Evolutionary conservation across 768 basidiomycete species (phyloP).

Genomic region (Termitomyces eurrhizus): DNA sequence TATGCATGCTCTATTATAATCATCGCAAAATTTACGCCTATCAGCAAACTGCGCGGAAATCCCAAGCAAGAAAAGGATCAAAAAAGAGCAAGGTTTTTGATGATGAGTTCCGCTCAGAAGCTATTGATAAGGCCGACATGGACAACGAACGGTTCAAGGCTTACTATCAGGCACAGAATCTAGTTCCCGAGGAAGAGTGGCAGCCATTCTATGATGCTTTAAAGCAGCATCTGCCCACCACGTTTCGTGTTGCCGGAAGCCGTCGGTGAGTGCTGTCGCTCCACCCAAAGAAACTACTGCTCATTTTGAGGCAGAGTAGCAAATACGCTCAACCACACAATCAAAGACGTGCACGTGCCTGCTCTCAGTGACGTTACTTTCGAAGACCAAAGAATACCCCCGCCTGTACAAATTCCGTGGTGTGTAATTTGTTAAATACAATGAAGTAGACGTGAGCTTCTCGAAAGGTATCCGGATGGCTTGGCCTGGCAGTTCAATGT

Average conservation of each 20-base stretch:
- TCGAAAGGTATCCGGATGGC: constrained; percentile 84
- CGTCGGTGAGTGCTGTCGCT: constrained; percentile 54
- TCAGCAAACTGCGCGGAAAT: constrained; percentile 3
- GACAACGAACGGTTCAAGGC: constrained; percentile 60
- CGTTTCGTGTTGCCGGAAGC: constrained; percentile 89
- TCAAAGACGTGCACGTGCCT: constrained; percentile 78
- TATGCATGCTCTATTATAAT: not conserved
- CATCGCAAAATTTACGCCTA: not conserved
- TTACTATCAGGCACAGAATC: constrained; percentile 74
- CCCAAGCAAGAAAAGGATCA: not conserved
- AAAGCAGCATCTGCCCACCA: constrained; percentile 79
- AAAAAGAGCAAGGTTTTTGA: not conserved
- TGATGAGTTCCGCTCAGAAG: constrained; percentile 42
- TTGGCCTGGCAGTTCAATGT: constrained; percentile 97
- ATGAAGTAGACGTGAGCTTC: constrained; percentile 9
- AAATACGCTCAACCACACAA: constrained; percentile 73
- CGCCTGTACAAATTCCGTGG: constrained; percentile 87
- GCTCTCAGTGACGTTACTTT: constrained; percentile 66
- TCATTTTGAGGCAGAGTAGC: constrained; percentile 42
- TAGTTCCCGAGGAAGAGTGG: constrained; percentile 82
- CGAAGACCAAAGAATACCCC: constrained; percentile 70
- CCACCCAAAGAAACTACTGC: not conserved
- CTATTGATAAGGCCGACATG: constrained; percentile 62
- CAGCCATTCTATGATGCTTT: constrained; percentile 61
- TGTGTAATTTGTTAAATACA: constrained; percentile 26